These are phyloP conservation scores for Capsicum baccatum DNA, from an alignment of 257 asterid genomes.

Conservation along the genomic window DNA sequence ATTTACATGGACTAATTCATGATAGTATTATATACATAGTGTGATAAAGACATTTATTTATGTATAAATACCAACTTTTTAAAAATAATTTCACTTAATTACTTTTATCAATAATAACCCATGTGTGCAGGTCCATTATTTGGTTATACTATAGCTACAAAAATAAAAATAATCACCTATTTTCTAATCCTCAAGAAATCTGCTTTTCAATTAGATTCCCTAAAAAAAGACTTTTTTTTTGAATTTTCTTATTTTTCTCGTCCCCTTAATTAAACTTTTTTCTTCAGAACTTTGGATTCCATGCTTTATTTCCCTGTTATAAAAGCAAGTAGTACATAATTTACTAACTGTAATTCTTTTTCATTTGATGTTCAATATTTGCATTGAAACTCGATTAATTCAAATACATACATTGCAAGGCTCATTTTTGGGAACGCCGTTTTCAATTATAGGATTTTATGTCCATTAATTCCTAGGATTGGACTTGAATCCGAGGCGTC, in stretches of 20 bases:
- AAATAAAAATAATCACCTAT: background rate
- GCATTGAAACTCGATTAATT: background rate
- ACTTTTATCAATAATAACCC: background rate
- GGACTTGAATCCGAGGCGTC: fast-evolving
- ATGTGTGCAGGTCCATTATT: slow-evolving; percentile 4
- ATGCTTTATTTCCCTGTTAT: background rate
- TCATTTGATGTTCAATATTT: too few relatives aligned
- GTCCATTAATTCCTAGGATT: background rate
- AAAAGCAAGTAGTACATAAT: slow-evolving; percentile 4
- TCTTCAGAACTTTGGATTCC: slow-evolving; percentile 17
- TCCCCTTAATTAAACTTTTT: background rate
- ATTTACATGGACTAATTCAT: background rate
- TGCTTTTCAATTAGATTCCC: background rate
- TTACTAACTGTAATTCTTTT: background rate
- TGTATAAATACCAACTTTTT: too few relatives aligned
- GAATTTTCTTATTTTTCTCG: background rate
- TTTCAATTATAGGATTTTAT: too few relatives aligned
- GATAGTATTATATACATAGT: background rate
- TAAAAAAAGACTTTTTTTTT: background rate
- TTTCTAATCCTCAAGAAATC: background rate
- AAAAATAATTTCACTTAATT: background rate
- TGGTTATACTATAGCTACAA: background rate
- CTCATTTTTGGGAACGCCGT: background rate
- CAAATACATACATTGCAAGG: background rate
- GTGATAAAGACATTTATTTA: background rate